Evolutionary conservation across 2,329 filamentous ascomycete genomes (phyloP).

Genomic region (Parascedosporium putredinis): DNA sequence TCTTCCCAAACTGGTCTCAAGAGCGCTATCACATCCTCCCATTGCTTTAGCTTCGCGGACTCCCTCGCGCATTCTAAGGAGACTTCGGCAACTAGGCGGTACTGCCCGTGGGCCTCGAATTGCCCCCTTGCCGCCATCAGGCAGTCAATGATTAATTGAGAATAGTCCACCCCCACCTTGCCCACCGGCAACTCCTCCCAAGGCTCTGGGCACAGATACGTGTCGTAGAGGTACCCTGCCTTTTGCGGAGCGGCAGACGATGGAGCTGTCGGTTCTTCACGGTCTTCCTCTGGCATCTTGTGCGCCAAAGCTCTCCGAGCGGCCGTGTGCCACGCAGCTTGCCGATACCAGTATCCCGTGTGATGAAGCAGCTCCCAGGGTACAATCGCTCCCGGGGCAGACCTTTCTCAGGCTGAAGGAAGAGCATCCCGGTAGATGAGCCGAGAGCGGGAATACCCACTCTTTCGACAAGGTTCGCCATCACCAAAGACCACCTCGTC

Average conservation of each 20-base stretch:
- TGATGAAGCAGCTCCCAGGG: conserved; percentile 58
- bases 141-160: conserved; percentile 41
- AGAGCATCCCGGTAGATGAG: conserved; percentile 33
- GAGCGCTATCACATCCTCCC: conserved; percentile 42
- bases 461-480: conserved; percentile 50
- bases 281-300: conserved; percentile 49
- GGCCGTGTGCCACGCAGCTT: conserved; percentile 46
- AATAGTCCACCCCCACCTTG: conserved; percentile 42
- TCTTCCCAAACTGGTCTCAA: conserved; percentile 48
- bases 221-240: conserved; percentile 50
- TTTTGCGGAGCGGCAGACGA: conserved; percentile 34
- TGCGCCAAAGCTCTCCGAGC: conserved; percentile 42
- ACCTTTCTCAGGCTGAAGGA: conserved; percentile 47
- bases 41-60: conserved; percentile 36
- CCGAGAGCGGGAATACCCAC: conserved; percentile 39
- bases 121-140: conserved; percentile 40
- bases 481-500: conserved; percentile 55
- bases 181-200: conserved; percentile 46
- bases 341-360: conserved; percentile 55
- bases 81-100: conserved; percentile 43
- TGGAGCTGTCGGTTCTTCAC: conserved; percentile 37
- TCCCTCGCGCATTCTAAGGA: conserved; percentile 48
- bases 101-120: conserved; percentile 43
- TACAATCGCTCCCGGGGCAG: conserved; percentile 46
- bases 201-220: conserved; percentile 55